phyloP scores from a whole-genome alignment of 495 filamentous ascomycete genomes.

The Aspergillus leporis region DNA sequence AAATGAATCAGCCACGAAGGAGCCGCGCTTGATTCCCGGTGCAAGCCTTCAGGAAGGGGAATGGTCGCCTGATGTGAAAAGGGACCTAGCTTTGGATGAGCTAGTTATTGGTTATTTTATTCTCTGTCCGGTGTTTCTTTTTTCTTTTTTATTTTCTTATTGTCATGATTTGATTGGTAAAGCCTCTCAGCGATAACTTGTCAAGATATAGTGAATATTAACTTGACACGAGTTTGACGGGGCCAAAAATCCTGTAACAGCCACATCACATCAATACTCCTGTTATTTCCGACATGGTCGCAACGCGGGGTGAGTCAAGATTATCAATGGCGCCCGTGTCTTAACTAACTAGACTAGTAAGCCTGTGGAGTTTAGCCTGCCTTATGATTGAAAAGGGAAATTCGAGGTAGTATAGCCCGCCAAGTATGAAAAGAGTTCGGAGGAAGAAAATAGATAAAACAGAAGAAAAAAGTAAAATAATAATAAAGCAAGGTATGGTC shows the following conservation, averaged over 20 bases:
- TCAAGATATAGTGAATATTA: neutral
- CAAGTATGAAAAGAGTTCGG: too few relatives aligned
- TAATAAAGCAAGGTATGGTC: too few relatives aligned
- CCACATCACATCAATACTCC: neutral
- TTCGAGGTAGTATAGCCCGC: neutral
- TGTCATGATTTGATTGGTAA: neutral
- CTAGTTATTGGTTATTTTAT: neutral
- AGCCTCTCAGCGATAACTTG: neutral
- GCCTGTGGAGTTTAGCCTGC: neutral
- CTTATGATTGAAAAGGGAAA: neutral
- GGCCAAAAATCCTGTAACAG: neutral
- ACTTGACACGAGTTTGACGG: neutral
- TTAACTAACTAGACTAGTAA: neutral
- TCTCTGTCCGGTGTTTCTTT: neutral
- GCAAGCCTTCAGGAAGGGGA: neutral
- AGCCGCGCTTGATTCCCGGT: neutral
- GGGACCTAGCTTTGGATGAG: neutral
- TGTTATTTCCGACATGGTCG: constrained; percentile 1
- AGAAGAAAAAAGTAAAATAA: too few relatives aligned
- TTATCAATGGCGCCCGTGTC: neutral
- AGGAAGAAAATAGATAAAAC: too few relatives aligned
- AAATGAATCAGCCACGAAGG: neutral
- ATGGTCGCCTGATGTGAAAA: neutral
- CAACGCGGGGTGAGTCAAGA: constrained; percentile 1
- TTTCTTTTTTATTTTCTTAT: neutral